Conservation (phyloP, 2,329 filamentous ascomycete genomes). For the Chaetomium olivaceum region DNA sequence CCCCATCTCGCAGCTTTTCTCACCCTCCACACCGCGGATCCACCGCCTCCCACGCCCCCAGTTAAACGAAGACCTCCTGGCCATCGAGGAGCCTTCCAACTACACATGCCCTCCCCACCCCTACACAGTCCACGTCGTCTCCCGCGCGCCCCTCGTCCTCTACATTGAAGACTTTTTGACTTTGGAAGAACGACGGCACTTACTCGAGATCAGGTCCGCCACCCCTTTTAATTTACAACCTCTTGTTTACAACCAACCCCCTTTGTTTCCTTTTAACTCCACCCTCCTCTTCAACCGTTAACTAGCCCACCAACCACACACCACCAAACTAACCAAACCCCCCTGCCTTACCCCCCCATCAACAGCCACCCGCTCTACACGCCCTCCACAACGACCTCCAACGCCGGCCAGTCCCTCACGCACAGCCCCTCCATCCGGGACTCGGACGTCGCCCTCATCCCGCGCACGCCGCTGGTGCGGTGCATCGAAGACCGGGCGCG, state of each 20-base stretch:
- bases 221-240: neutral
- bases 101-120: slow-evolving; percentile 43
- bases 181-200: slow-evolving; percentile 46
- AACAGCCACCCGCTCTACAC: slow-evolving; percentile 50
- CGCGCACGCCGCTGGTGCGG: slow-evolving; percentile 46
- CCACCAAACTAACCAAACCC: neutral
- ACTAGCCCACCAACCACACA: too few relatives aligned
- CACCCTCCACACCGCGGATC: slow-evolving; percentile 27
- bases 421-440: slow-evolving; percentile 50
- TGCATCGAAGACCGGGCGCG: slow-evolving; percentile 51
- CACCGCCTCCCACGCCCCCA: slow-evolving; percentile 46
- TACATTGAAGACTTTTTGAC: slow-evolving; percentile 56
- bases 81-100: slow-evolving; percentile 43
- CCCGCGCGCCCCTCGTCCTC: slow-evolving; percentile 52
- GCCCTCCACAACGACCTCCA: slow-evolving; percentile 52
- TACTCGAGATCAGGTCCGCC: slow-evolving; percentile 52
- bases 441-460: slow-evolving; percentile 54
- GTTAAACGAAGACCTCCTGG: slow-evolving; percentile 54
- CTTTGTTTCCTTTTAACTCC: neutral
- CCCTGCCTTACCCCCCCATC: neutral
- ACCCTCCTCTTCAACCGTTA: too few relatives aligned
- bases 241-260: neutral
- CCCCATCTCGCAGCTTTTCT: slow-evolving; percentile 12
- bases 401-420: slow-evolving; percentile 45
- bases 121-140: slow-evolving; percentile 49